A percentile compares a stretch with the other conserved stretches of the same genome.
Evolutionary conservation across 176 grass and related monocot species (phyloP).

Genomic region (Themeda triandra): DNA sequence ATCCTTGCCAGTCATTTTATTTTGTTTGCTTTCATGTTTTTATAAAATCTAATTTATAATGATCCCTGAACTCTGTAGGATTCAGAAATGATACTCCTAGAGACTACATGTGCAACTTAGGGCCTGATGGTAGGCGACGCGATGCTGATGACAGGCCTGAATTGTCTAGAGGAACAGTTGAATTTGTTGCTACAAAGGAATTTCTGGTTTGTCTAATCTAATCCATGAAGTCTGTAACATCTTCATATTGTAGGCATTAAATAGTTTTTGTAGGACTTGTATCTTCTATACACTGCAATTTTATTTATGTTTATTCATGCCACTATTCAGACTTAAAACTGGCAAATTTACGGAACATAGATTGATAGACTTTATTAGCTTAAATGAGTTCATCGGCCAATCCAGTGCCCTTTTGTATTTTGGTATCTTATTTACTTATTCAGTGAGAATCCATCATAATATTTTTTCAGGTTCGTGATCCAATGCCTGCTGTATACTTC

Average conservation of each 20-base stretch:
- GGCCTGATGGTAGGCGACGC: conserved; percentile 86
- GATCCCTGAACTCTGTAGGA: conserved; percentile 35
- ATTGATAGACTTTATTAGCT: not conserved
- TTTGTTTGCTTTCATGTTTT: not conserved
- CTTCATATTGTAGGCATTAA: conserved; percentile 9
- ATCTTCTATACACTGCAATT: conserved; percentile 1
- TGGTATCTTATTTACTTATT: not conserved
- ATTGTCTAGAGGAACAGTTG: conserved; percentile 93
- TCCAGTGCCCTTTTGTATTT: not conserved
- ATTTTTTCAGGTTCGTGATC: conserved; percentile 81
- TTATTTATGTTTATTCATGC: not conserved
- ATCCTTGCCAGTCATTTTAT: not conserved
- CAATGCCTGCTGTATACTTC: conserved; percentile 97
- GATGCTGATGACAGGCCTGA: conserved; percentile 99
- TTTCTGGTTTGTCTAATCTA: conserved; percentile 76
- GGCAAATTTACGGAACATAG: not conserved
- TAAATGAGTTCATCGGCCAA: not conserved
- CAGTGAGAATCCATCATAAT: conserved; percentile 12
- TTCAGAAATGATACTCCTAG: conserved; percentile 92
- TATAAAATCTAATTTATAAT: not conserved
- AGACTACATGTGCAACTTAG: conserved; percentile 96
- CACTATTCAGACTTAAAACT: not conserved
- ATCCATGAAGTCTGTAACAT: conserved; percentile 16
- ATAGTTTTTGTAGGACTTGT: not conserved
- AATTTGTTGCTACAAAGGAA: conserved; percentile 97